Conservation (phyloP, 179 eudicot genomes). For the Camellia oleifera region DNA sequence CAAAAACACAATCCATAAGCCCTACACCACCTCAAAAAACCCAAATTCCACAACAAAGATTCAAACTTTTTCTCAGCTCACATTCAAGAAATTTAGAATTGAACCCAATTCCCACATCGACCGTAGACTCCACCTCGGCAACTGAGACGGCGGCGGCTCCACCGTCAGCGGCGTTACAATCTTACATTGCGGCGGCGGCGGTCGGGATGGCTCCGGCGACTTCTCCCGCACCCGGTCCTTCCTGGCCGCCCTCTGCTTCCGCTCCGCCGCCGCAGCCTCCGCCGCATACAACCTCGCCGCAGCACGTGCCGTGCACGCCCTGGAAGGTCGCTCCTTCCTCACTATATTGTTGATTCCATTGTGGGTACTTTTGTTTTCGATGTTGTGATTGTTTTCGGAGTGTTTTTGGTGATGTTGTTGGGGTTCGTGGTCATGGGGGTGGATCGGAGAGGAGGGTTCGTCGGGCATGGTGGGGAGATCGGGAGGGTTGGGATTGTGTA, state of each 20-base stretch:
- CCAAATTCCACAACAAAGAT: constrained; percentile 7
- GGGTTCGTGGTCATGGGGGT: background rate
- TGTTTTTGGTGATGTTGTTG: background rate
- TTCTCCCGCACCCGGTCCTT: constrained; percentile 22
- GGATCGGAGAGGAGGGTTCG: constrained; percentile 12
- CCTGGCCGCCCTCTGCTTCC: constrained; percentile 35
- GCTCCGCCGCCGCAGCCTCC: constrained; percentile 57
- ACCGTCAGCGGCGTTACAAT: constrained; percentile 15
- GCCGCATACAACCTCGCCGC: constrained; percentile 58
- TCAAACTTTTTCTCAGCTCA: constrained; percentile 1
- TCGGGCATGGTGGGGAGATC: constrained; percentile 15
- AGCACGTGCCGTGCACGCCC: constrained; percentile 76
- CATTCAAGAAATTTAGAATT: constrained; percentile 60
- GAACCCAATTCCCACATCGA: constrained; percentile 91
- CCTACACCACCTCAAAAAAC: background rate
- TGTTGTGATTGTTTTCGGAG: constrained; percentile 4
- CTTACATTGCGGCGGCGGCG: constrained; percentile 18
- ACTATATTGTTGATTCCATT: constrained; percentile 33
- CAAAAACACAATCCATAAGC: constrained; percentile 26
- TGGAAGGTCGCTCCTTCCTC: constrained; percentile 69
- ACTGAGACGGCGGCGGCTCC: constrained; percentile 13
- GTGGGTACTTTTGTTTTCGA: background rate
- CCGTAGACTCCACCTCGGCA: constrained; percentile 28
- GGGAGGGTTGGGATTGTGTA: background rate
- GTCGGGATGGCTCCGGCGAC: background rate